Evolutionary conservation across 306 rosid genomes (phyloP).

Genomic region (Cucumis sativus): Cucumber_9930_V3 NC_026657.2:11523501-11524000

Average conservation of each 20-base stretch:
- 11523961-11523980: too few relatives aligned
- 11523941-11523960: too few relatives aligned
- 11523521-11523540: conserved; percentile 85
- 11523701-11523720: conserved; percentile 95
- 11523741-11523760: neutral
- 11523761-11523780: neutral
- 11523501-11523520: conserved; percentile 74
- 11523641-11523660: conserved; percentile 99
- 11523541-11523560: conserved; percentile 81
- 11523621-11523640: conserved; percentile 99
- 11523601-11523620: conserved; percentile 90
- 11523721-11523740: conserved; percentile 15
- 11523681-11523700: conserved; percentile 98
- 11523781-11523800: neutral
- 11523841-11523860: too few relatives aligned
- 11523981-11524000: too few relatives aligned
- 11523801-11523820: neutral
- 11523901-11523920: too few relatives aligned
- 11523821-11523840: neutral
- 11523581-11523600: conserved; percentile 95
- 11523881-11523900: too few relatives aligned
- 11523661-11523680: conserved; percentile 97
- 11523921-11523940: too few relatives aligned
- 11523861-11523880: too few relatives aligned
- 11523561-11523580: conserved; percentile 80